Percentiles rank a stretch among this genome's conserved stretches.
Evolutionary conservation across 768 basidiomycete species (phyloP).

Genomic region (Cystofilobasidium ferigula): DNA sequence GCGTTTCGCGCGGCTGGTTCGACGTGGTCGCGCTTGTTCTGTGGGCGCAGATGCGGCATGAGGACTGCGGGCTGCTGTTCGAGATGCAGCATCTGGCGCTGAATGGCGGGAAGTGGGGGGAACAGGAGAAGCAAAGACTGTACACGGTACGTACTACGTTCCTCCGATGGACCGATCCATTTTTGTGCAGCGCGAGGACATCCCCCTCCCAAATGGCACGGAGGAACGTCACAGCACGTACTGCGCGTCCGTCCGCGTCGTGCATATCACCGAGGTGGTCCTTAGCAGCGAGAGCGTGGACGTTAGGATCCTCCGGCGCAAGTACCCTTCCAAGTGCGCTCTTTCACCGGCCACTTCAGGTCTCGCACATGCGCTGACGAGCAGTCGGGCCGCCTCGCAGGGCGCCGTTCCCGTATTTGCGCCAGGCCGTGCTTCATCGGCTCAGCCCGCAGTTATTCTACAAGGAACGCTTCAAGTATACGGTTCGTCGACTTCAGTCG

Average conservation of each 20-base stretch:
- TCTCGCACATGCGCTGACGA: background rate
- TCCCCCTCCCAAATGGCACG: background rate
- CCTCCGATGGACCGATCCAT: background rate
- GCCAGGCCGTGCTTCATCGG: constrained; percentile 15
- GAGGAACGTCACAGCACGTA: background rate
- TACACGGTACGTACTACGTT: background rate
- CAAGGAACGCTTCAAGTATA: constrained; percentile 15
- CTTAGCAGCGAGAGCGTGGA: constrained; percentile 6
- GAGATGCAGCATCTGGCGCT: background rate
- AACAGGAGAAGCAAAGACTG: background rate
- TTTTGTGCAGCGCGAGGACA: background rate
- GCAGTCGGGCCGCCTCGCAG: too few relatives aligned
- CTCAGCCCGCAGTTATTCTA: constrained; percentile 10
- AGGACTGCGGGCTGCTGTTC: constrained; percentile 12
- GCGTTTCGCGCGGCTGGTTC: constrained; percentile 7
- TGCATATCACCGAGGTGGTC: constrained; percentile 24
- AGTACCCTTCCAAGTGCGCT: constrained; percentile 10
- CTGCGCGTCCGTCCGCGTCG: background rate
- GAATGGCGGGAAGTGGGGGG: background rate
- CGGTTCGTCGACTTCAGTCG: background rate
- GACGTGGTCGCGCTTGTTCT: constrained; percentile 1
- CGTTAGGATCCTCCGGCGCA: constrained; percentile 17
- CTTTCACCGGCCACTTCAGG: background rate
- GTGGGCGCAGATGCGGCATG: constrained; percentile 13
- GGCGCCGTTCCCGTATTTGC: background rate